Evolutionary conservation across 148 eudicot genomes (phyloP), one percentile per base, ranked within the genome.

Genomic region (Drosera capensis): DNA sequence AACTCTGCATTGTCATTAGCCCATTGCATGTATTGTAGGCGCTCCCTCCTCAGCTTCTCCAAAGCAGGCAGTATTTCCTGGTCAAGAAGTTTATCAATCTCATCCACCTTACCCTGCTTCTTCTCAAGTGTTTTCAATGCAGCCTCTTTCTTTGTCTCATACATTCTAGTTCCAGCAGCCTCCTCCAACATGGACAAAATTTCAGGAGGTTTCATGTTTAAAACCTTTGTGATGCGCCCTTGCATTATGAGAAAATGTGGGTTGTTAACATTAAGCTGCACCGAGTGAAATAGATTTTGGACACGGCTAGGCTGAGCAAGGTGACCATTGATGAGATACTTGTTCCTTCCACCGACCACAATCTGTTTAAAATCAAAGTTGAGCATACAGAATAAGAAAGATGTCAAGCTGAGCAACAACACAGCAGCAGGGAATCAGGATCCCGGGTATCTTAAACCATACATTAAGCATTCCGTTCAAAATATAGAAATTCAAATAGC

Each of bases 91-190:
- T 81, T 81, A 51, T 86, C 83, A 49, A 86, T 86, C 67, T 86
- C 96, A 65, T 81, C 93, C 14, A 86, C 96, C 68, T 86, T 86
- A 36, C 79, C 63, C 42, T 86, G 96, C 56, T 86, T 86, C 50
- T 86, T 86, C 55, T 84, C 99, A 45, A 90, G 93, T 18, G 99
- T 90, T 62, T 85, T 90, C 19, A 90, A 45, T 46, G 99, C 99
- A 58, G 77, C 60, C 67, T 90, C 99, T 70, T 90, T 90, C 77
- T 90, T 90, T 29, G 92, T 84, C 65, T 90, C 99, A 34, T 90
- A 90, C 99, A 90, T 90, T 70, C 99, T 90, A 25, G 99, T 90
- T 52, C 99, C 99, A 57, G 99, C 93, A 51, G 99, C 99, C 64
- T 90, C 99, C 68, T 90, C 99, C 35, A 90, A 93, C 99, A 90